A percentile compares a stretch with the other conserved stretches of the same genome.
Conservation (phyloP, 129 eudicot species). For the Flaveria ramosissima region DNA sequence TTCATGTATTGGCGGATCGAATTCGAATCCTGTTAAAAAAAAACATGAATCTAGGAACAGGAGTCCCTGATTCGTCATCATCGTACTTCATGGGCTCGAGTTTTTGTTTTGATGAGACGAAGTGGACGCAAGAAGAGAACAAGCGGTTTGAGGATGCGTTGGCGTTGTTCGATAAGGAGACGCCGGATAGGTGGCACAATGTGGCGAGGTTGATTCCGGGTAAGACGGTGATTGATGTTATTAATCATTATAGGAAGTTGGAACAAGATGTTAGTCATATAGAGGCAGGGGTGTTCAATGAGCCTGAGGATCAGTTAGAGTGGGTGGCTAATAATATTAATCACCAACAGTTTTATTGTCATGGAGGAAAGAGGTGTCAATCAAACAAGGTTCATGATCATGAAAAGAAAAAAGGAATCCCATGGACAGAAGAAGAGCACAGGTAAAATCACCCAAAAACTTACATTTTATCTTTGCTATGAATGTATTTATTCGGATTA, state of each 20-base stretch:
- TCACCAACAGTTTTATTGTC: constrained; percentile 44
- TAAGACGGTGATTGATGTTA: constrained; percentile 63
- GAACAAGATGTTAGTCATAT: constrained; percentile 79
- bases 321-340: constrained; percentile 42
- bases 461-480: neutral
- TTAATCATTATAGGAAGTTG: constrained; percentile 66
- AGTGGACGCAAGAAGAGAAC: constrained; percentile 83
- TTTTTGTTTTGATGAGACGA: constrained; percentile 62
- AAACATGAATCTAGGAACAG: constrained; percentile 44
- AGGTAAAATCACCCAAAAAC: constrained; percentile 43
- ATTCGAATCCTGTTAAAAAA: constrained; percentile 23
- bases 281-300: constrained; percentile 63
- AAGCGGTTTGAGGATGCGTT: constrained; percentile 75
- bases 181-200: constrained; percentile 83
- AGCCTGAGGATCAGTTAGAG: constrained; percentile 48
- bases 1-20: constrained; percentile 32
- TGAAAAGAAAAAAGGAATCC: constrained; percentile 89
- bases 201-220: constrained; percentile 88
- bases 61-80: constrained; percentile 32
- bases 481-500: no score
- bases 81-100: constrained; percentile 36
- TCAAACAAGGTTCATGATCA: constrained; percentile 51
- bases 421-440: constrained; percentile 97
- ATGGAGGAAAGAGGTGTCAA: constrained; percentile 45
- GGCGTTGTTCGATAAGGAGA: constrained; percentile 67